Conservation (phyloP, 495 filamentous ascomycete species). For the Penicillium atrosanguineum region DNA sequence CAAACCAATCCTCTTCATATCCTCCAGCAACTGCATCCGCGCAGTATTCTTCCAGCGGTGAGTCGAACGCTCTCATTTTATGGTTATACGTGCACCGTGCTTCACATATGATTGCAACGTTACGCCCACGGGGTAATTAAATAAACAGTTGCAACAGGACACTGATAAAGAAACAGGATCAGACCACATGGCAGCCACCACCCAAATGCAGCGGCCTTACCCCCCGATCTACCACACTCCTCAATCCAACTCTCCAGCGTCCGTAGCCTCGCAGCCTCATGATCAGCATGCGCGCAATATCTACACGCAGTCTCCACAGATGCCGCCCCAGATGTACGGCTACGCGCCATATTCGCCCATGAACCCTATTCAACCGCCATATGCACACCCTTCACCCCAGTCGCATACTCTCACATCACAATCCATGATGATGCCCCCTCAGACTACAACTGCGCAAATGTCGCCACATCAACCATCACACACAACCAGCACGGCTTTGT, state of each 20-base stretch:
- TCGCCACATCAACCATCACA: constrained; percentile 49
- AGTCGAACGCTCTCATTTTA: constrained; percentile 30
- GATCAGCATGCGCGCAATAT: constrained; percentile 81
- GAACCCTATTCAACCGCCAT: constrained; percentile 66
- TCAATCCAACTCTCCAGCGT: constrained; percentile 94
- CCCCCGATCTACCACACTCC: constrained; percentile 96
- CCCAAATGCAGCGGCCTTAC: constrained; percentile 80
- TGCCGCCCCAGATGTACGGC: constrained; percentile 71
- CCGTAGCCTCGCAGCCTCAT: constrained; percentile 85
- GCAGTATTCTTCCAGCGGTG: constrained; percentile 78
- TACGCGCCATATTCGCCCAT: constrained; percentile 77
- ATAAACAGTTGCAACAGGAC: neutral
- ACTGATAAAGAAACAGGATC: constrained; percentile 53
- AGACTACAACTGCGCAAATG: constrained; percentile 55
- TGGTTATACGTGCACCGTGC: neutral
- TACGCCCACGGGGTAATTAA: neutral
- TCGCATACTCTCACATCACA: constrained; percentile 62
- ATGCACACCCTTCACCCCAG: constrained; percentile 71
- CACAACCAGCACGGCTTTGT: constrained; percentile 37
- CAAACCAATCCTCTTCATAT: constrained; percentile 67
- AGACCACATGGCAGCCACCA: constrained; percentile 86
- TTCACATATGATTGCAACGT: neutral
- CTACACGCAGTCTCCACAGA: constrained; percentile 77
- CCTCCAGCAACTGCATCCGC: constrained; percentile 64
- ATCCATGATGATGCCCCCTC: constrained; percentile 67